These are phyloP conservation scores for Phytophthora syringae DNA, from an alignment of 352 stramenopile species.

Conservation along the genomic window DNA sequence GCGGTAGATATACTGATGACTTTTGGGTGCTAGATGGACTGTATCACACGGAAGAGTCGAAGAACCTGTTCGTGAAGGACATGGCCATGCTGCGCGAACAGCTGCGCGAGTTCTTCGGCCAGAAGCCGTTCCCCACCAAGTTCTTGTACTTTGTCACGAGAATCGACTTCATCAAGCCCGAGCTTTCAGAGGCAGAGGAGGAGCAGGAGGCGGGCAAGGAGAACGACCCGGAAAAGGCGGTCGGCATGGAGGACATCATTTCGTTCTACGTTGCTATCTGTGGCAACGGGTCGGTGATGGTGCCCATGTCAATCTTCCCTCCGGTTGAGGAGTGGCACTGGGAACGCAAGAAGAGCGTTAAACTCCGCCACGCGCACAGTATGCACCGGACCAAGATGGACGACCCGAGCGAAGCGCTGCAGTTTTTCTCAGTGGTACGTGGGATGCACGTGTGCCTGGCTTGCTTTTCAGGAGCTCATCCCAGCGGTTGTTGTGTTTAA, in stretches of 20 bases:
- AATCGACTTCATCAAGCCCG: constrained; percentile 78
- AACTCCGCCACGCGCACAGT: constrained; percentile 83
- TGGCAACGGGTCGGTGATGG: constrained; percentile 86
- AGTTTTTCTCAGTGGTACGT: constrained; percentile 84
- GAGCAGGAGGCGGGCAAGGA: constrained; percentile 33
- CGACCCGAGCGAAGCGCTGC: constrained; percentile 75
- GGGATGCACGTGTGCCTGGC: background rate
- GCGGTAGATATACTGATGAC: background rate
- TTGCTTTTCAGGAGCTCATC: background rate
- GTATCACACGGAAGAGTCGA: constrained; percentile 72
- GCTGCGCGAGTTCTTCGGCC: constrained; percentile 80
- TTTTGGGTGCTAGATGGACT: constrained; percentile 46
- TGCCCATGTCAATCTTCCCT: constrained; percentile 87
- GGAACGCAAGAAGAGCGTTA: constrained; percentile 87
- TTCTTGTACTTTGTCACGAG: constrained; percentile 89
- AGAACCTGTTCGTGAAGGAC: constrained; percentile 71
- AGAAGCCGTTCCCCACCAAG: constrained; percentile 84
- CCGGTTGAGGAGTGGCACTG: constrained; percentile 82
- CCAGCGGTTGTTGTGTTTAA: background rate
- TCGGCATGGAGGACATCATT: constrained; percentile 65
- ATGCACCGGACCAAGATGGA: constrained; percentile 77
- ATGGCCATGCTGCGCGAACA: constrained; percentile 70
- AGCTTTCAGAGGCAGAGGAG: constrained; percentile 50
- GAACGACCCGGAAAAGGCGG: constrained; percentile 18
- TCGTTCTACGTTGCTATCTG: constrained; percentile 89